Conservation (phyloP, 2,329 filamentous ascomycete species). For the Lasiodiplodia sp. region DNA sequence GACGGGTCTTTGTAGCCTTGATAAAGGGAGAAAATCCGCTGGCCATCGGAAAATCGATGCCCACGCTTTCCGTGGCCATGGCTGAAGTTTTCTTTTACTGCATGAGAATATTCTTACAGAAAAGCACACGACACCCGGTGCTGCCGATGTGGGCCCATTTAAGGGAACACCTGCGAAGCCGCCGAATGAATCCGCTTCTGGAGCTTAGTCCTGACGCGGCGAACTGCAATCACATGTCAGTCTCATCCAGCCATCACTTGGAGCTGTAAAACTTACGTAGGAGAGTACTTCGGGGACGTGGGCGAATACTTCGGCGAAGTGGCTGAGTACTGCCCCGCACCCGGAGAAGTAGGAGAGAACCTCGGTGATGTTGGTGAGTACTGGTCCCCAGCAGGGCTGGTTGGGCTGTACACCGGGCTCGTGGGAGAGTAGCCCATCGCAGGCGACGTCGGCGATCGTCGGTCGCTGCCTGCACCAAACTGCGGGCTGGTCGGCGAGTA, state of each 20-base stretch:
- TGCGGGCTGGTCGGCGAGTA: conserved; percentile 64
- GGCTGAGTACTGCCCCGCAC: conserved; percentile 44
- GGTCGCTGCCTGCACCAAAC: conserved; percentile 42
- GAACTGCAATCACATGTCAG: conserved; percentile 13
- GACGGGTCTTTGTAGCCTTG: conserved; percentile 23
- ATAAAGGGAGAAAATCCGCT: conserved; percentile 3
- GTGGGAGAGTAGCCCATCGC: conserved; percentile 73
- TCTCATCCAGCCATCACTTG: not conserved
- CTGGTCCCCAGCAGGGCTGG: conserved; percentile 60
- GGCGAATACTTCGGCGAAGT: conserved; percentile 56
- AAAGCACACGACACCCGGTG: not conserved
- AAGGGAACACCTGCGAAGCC: conserved; percentile 24
- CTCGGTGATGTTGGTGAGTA: conserved; percentile 57
- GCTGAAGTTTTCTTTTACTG: not conserved
- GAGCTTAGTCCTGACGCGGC: conserved; percentile 22
- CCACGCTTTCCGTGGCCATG: not conserved
- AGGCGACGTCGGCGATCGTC: conserved; percentile 61
- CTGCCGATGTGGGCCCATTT: conserved; percentile 19
- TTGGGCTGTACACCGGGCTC: conserved; percentile 63
- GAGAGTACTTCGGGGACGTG: conserved; percentile 50
- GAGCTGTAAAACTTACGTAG: conserved; percentile 51
- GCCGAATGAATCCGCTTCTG: not conserved
- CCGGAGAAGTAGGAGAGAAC: conserved; percentile 46
- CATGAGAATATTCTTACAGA: conserved; percentile 11
- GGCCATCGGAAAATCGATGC: not conserved